A percentile compares a stretch with the other conserved stretches of the same genome.
phyloP scores from a whole-genome alignment of 371 early-diverging fungal genomes.

The Chytridiales sp. region DNA sequence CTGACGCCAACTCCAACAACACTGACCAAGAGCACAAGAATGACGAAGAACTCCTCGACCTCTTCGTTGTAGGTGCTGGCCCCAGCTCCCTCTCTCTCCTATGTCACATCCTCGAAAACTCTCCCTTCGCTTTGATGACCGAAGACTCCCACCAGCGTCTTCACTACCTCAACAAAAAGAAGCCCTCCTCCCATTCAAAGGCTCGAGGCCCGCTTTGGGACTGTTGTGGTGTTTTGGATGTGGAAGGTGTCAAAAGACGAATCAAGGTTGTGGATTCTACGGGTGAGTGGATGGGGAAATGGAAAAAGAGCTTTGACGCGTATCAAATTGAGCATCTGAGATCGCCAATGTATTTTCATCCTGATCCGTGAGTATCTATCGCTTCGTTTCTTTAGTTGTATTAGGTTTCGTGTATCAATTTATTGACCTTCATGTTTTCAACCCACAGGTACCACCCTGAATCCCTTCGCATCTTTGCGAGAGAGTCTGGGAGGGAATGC shows the following conservation, averaged over 20 bases:
- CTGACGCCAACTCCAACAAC: no score
- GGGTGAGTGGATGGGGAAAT: constrained; percentile 23
- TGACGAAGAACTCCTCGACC: constrained; percentile 17
- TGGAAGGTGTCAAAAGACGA: background rate
- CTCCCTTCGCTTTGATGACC: constrained; percentile 7
- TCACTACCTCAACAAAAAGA: constrained; percentile 4
- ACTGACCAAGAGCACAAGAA: no score
- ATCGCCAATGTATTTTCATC: constrained; percentile 24
- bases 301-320: constrained; percentile 19
- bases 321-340: constrained; percentile 10
- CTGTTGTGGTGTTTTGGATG: background rate
- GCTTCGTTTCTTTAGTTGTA: no score
- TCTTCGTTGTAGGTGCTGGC: constrained; percentile 28
- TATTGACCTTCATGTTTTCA: background rate
- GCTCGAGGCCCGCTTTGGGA: background rate
- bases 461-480: constrained; percentile 19
- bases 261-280: constrained; percentile 15
- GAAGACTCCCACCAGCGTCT: constrained; percentile 16
- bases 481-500: background rate
- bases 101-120: constrained; percentile 22
- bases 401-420: no score
- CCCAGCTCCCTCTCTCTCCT: constrained; percentile 26
- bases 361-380: constrained; percentile 17
- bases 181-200: background rate
- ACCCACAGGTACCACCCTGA: constrained; percentile 13